A percentile compares a stretch with the other conserved stretches of the same genome.
phyloP scores from a whole-genome alignment of 2,329 filamentous ascomycete genomes.

The Ophidiomyces ophidiicola region DNA sequence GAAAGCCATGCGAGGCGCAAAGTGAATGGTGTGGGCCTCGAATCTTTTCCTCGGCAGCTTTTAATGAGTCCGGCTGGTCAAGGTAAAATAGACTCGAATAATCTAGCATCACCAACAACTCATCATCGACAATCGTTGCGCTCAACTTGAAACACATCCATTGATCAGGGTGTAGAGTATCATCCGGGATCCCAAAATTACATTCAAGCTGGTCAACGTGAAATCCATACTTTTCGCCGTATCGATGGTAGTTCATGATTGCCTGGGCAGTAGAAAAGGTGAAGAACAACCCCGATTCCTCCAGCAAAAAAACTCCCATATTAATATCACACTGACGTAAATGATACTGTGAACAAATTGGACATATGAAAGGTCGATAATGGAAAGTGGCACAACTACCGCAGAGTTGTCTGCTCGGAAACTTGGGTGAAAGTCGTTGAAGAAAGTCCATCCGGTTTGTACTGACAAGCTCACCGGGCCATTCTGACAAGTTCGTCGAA shows the following conservation, averaged over 20 bases:
- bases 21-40: background rate
- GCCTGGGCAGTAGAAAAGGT: too few species aligned
- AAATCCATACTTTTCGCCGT: constrained; percentile 2
- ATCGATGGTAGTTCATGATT: constrained; percentile 7
- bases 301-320: too few species aligned
- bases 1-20: background rate
- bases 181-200: background rate
- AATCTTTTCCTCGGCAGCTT: background rate
- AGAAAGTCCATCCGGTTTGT: too few species aligned
- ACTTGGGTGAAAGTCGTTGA: too few species aligned
- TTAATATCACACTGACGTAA: too few species aligned
- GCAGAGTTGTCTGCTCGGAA: too few species aligned
- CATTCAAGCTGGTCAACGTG: background rate
- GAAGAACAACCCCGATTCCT: too few species aligned
- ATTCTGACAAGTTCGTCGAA: too few species aligned
- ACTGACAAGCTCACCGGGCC: too few species aligned
- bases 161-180: background rate
- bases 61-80: background rate
- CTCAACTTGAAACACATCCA: background rate
- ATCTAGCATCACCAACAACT: constrained; percentile 6
- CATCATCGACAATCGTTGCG: constrained; percentile 1
- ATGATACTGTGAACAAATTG: too few species aligned
- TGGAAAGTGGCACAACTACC: too few species aligned
- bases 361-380: too few species aligned
- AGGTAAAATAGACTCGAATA: background rate